Evolutionary conservation across 1,139 yeast genomes (phyloP), one percentile per base, ranked within the genome.

Genomic region (Yamadazyma epiphylla): DNA sequence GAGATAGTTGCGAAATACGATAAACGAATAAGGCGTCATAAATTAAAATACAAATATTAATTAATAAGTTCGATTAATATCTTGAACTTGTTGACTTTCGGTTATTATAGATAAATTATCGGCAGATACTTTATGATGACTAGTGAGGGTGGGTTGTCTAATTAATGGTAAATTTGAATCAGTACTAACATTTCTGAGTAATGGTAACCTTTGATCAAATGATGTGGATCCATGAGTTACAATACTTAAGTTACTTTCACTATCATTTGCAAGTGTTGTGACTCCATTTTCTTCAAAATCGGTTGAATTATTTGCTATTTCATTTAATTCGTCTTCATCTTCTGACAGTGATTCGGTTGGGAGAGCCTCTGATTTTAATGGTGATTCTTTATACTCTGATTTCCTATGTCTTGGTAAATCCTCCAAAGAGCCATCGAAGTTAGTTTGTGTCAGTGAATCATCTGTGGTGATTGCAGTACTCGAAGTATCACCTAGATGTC

Each of bases 161-260:
- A 42, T 22, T 22, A 42, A 36, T 12, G 49, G 38, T 5, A 37
- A 12, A 23, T 45, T 40, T 2, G 55, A 46, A 32, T 45, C 60
- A 2, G 48, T 36, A 33, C 66, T 59, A 13, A 45, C 43, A 36
- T 53, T 51, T 24, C 52, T 46, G 26, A 62, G 43, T 24, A 62
- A 47, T 1, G 68, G 68, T 3, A 60, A 33, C 30, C 61, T 42
- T 39, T 60, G 68, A 7, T 50, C 55, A 36, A 53, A 60, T 3
- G 45, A 21, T 3, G 55, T 10, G 7, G 20, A 40, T 15, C 49
- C 57, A 27, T 56, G 53, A 4, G 57, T 43, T 20, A 39, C 27
- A 7, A 49, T 26, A 30, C 53, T 49, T 5, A 42, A n/a, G 19
- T 33, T 38, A 22, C 38, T 33, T 28, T 41, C 44, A 32, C 46